These are phyloP conservation scores for Prunus campanulata DNA, from an alignment of 306 rosid species.

Conservation along the genomic window DNA sequence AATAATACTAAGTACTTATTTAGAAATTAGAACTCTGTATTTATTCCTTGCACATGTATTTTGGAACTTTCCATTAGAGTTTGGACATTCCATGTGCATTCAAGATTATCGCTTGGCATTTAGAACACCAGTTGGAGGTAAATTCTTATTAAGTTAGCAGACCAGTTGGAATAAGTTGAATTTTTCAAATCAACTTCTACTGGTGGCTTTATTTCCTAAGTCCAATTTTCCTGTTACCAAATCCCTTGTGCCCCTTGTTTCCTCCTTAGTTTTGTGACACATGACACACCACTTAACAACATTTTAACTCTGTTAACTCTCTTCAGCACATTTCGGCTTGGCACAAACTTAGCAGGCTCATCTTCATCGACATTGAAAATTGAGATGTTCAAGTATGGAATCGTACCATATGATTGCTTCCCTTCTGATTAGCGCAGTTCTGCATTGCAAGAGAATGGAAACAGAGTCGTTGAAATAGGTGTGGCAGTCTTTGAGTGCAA, in stretches of 20 bases:
- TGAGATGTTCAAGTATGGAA: slow-evolving; percentile 7
- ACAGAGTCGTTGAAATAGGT: neutral
- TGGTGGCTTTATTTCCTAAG: neutral
- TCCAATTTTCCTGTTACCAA: no score
- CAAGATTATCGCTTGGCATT: no score
- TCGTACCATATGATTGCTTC: neutral
- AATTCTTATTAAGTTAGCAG: neutral
- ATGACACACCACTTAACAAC: no score
- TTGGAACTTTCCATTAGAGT: no score
- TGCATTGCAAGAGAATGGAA: neutral
- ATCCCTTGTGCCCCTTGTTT: no score
- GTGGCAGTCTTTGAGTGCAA: neutral
- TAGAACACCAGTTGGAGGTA: neutral
- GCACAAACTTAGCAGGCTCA: neutral
- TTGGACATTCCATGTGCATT: no score
- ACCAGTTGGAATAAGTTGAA: neutral
- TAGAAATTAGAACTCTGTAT: no score
- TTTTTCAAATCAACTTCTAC: neutral
- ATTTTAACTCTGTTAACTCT: no score
- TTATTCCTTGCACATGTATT: no score
- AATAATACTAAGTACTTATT: no score
- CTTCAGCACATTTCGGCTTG: no score
- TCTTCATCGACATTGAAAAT: neutral
- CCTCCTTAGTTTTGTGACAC: no score
- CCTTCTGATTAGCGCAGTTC: neutral